Evolutionary conservation across 2,329 filamentous ascomycete genomes (phyloP).

Genomic region (Paecilomyces variotii): DNA sequence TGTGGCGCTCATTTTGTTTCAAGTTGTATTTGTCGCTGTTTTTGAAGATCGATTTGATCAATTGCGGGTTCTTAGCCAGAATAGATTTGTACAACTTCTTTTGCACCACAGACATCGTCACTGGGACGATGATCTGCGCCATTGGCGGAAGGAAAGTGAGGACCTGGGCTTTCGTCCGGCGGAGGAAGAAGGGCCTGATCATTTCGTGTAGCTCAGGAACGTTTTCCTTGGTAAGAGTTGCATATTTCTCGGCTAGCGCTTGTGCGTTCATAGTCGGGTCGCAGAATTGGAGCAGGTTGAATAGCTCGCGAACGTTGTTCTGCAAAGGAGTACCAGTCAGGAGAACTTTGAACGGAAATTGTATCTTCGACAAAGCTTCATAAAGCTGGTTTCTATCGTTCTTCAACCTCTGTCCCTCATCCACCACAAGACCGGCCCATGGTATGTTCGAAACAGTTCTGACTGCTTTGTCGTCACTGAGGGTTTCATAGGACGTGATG

Average conservation of each 20-base stretch:
- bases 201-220: constrained; percentile 71
- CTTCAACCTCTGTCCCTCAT: constrained; percentile 92
- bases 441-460: constrained; percentile 60
- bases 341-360: constrained; percentile 73
- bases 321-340: constrained; percentile 77
- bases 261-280: constrained; percentile 65
- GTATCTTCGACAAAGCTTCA: constrained; percentile 61
- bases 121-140: constrained; percentile 87
- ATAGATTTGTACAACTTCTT: constrained; percentile 94
- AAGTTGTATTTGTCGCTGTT: constrained; percentile 51
- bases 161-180: constrained; percentile 82
- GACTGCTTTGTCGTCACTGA: constrained; percentile 62
- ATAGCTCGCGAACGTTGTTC: constrained; percentile 84
- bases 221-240: constrained; percentile 73
- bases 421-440: constrained; percentile 85
- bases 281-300: constrained; percentile 93
- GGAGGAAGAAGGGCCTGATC: constrained; percentile 64
- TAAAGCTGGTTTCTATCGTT: constrained; percentile 85
- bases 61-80: constrained; percentile 76
- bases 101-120: constrained; percentile 91
- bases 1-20: constrained; percentile 65
- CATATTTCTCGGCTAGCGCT: constrained; percentile 65
- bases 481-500: constrained; percentile 89
- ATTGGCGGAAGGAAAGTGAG: constrained; percentile 87
- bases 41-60: constrained; percentile 77